Evolutionary conservation across 805 yeast genomes (phyloP).

Genomic region (Schwanniomyces occidentalis): DNA sequence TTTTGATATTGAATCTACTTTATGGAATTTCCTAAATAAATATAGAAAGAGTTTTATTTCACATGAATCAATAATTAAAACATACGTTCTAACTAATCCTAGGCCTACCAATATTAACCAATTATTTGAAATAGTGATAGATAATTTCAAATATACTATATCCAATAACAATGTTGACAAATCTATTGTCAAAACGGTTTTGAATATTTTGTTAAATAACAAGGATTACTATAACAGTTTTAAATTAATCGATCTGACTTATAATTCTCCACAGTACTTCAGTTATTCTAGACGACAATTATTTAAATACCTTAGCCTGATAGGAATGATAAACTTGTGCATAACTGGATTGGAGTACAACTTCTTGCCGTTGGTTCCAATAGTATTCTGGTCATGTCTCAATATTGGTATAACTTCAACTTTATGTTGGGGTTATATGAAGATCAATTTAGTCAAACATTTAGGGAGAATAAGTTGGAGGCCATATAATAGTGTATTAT

Average conservation of each 20-base stretch:
- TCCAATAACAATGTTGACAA: conserved; percentile 4
- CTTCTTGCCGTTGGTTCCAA: conserved; percentile 14
- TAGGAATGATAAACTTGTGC: conserved; percentile 1
- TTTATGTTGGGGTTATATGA: conserved; percentile 8
- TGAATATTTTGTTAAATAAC: conserved; percentile 19
- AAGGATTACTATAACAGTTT: conserved; percentile 31
- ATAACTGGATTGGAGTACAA: conserved; percentile 23
- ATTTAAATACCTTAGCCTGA: neutral
- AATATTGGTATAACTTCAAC: conserved; percentile 6
- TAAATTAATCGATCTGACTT: conserved; percentile 26
- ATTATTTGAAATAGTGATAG: conserved; percentile 10
- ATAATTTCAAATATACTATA: conserved; percentile 6
- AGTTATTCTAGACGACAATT: conserved; percentile 13
- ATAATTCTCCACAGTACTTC: conserved; percentile 12
- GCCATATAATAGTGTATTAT: conserved; percentile 25
- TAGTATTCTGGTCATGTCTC: conserved; percentile 10
- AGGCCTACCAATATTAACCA: conserved; percentile 11
- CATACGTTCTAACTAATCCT: conserved; percentile 21
- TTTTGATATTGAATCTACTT: conserved; percentile 13
- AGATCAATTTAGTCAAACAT: conserved; percentile 10
- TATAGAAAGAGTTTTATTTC: neutral
- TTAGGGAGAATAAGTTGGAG: conserved; percentile 40
- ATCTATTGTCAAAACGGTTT: conserved; percentile 11
- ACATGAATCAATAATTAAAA: conserved; percentile 9
- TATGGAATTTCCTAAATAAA: conserved; percentile 10